Evolutionary conservation across 2,329 filamentous ascomycete genomes (phyloP).

Genomic region (Fusarium siculi): DNA sequence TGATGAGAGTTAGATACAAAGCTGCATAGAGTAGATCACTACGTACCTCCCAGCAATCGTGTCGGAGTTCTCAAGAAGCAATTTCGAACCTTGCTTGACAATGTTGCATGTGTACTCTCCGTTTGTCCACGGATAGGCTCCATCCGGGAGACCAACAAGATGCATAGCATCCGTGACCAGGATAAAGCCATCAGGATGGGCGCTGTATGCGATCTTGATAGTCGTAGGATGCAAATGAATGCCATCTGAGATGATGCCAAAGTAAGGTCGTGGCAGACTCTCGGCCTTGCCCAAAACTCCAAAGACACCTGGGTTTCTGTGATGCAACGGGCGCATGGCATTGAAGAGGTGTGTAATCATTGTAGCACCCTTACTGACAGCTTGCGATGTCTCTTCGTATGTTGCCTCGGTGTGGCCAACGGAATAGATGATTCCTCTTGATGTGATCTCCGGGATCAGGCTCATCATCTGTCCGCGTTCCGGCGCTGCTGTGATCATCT

Average conservation of each 20-base stretch:
- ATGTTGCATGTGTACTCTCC: constrained; percentile 67
- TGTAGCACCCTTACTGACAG: constrained; percentile 78
- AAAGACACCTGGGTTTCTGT: constrained; percentile 91
- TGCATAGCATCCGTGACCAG: constrained; percentile 95
- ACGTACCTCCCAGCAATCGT: constrained; percentile 80
- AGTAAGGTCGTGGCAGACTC: constrained; percentile 73
- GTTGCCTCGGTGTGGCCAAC: constrained; percentile 90
- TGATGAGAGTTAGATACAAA: constrained; percentile 44
- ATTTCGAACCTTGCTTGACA: constrained; percentile 75
- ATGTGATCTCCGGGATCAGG: constrained; percentile 73
- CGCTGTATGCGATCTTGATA: constrained; percentile 88
- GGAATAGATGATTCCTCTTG: constrained; percentile 77
- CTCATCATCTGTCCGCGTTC: constrained; percentile 77
- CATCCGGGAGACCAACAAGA: constrained; percentile 84
- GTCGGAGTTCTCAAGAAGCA: constrained; percentile 81
- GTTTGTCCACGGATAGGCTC: constrained; percentile 88
- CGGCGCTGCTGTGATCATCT: constrained; percentile 87
- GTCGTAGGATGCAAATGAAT: constrained; percentile 90
- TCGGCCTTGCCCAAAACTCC: constrained; percentile 80
- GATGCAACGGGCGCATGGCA: constrained; percentile 89
- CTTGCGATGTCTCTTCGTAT: constrained; percentile 80
- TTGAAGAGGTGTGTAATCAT: constrained; percentile 98
- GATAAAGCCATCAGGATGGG: constrained; percentile 85
- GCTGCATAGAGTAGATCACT: background rate
- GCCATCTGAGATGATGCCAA: constrained; percentile 90